Evolutionary conservation across 139 green algal species (phyloP), one percentile per base, ranked within the genome.

Genomic region (Tetratostichococcus sp.): DNA sequence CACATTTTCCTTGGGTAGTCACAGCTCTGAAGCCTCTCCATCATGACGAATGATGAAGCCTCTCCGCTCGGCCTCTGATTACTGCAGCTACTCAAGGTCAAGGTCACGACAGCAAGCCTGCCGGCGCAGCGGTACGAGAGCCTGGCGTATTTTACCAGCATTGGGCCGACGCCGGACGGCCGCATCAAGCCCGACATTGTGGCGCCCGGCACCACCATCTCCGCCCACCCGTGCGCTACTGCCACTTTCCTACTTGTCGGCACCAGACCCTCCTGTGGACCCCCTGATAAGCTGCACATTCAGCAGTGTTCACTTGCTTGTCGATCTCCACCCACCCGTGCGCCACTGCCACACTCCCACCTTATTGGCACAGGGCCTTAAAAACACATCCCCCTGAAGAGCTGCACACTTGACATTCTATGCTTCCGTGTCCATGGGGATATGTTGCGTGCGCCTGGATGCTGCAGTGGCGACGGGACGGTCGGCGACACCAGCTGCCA

Each of bases 151-250:
- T 93, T 88, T 69, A 87, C 80, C 4, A 89, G 75, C 30, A 86
- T 84, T 25, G 91, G 92, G 0, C 92, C 92, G 30, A 94, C 91
- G 1, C 32, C 69, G 4, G 93, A 97, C 72, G 85, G 83, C n/a
- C 77, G 93, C 28, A 86, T 95, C 50, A 97, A 97, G 81, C 93
- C 93, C 21, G 93, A 97, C 72, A 70, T 97, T 25, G 81, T 96
- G 4, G 91, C 90, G 0, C 93, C 93, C 25, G 91, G 91, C 17
- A 86, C 78, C 43, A 68, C 92, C 23, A 65, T 80, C 25, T 88
- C 83, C 3, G 87, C 43, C 35, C 50, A 62, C 19, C 50, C 11
- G 50, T 62, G 39, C 39, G 50, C 19, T 2, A 2, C 14, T 2
- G 23, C 30, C 66, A 35, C 78, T 23, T 32, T 32, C 30, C 58